Evolutionary conservation across 2,329 filamentous ascomycete species (phyloP), one percentile per base, ranked within the genome.

Genomic region (Aspergillus fijiensis): DNA sequence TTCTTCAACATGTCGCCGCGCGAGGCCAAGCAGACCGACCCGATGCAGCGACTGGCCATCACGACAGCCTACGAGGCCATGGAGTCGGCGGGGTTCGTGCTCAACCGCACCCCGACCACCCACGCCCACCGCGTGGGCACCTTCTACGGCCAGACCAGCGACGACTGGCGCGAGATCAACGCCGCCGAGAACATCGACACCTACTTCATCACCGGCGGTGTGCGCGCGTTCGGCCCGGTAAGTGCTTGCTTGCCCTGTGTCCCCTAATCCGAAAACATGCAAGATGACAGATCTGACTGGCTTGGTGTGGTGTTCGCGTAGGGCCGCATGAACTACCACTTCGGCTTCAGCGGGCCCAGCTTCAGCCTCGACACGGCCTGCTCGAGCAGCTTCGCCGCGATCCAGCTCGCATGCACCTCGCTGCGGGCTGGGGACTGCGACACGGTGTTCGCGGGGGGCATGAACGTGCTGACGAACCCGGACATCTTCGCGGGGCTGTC

Each of bases 1-100:
- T 91, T 92, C 76, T 91, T 91, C 82, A 89, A 89, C 73, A 91
- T 92, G 86, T 90, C 88, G 35, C 88, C 88, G 4, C 84, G 87
- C 64, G 89, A 91, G 74, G 89, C 89, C 21, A 82, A 83, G 54
- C 87, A 90, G 71, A 90, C 88, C 1, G 89, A 92, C 71, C 89
- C 72, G 0, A 59, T 61, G 57, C 71, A 74, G 33, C 60, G 73
- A 3, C 52, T 74, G 1, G 86, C 87, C 1, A 75, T 93, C n/a
- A 83, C 86, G 4, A 91, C 89, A 1, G 88, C 88, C 0, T 92
- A 91, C 67, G 89, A 92, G 71, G 89, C 89, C 0, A 55, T 71
- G 1, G 68, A 71, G 42, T 55, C 58, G 48, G 59, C 68, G 1
- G 68, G 68, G 1, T 67, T 61, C 29, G 59, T 64, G 1, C 53